A percentile compares a stretch with the other conserved stretches of the same genome.
These are phyloP conservation scores for Neonectria ditissima DNA, from an alignment of 2,329 filamentous ascomycete genomes.

Conservation along the genomic window DNA sequence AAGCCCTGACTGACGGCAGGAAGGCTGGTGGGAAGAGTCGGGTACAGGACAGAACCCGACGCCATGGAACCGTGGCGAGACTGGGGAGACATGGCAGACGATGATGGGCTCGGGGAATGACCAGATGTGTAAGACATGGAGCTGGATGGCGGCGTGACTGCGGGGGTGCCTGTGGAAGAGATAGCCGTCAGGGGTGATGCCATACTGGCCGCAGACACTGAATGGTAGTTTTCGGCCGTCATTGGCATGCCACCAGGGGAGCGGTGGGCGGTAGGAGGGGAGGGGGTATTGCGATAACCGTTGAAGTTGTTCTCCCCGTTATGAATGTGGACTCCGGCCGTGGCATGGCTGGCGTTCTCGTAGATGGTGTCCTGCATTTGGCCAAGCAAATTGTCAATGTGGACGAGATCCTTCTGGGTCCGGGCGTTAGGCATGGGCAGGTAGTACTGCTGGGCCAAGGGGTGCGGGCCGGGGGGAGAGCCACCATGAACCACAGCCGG, in stretches of 20 bases:
- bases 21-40: constrained; percentile 67
- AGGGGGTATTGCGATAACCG: constrained; percentile 69
- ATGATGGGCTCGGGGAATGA: constrained; percentile 80
- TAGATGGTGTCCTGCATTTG: constrained; percentile 97
- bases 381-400: constrained; percentile 94
- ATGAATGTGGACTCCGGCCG: constrained; percentile 81
- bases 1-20: constrained; percentile 78
- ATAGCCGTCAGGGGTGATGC: constrained; percentile 70
- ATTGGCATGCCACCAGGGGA: constrained; percentile 50
- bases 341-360: constrained; percentile 87
- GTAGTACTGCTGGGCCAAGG: constrained; percentile 78
- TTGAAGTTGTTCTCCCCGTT: constrained; percentile 74
- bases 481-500: constrained; percentile 66
- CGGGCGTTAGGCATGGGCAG: constrained; percentile 88
- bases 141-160: constrained; percentile 80
- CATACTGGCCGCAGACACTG: constrained; percentile 66
- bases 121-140: constrained; percentile 81
- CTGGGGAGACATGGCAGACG: constrained; percentile 75
- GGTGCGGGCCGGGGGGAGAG: constrained; percentile 68
- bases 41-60: constrained; percentile 75
- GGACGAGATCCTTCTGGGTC: constrained; percentile 92
- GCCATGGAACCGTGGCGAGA: constrained; percentile 70
- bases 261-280: constrained; percentile 59
- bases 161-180: constrained; percentile 77
- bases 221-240: constrained; percentile 52